These are phyloP conservation scores for Fraxinus anomala DNA, from an alignment of 257 asterid species.

Conservation along the genomic window DNA sequence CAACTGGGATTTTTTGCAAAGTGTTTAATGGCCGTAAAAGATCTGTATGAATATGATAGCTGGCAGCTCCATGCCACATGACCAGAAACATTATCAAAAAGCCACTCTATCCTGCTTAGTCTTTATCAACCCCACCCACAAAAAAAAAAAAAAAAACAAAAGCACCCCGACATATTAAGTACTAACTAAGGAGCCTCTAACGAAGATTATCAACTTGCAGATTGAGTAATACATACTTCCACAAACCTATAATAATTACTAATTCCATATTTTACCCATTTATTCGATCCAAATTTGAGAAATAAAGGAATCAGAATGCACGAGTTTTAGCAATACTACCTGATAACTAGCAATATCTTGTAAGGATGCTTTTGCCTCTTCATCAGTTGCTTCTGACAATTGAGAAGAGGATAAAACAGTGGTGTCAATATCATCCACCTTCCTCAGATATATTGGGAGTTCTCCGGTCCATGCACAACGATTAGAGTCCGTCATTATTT, in stretches of 20 bases:
- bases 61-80: too few relatives aligned
- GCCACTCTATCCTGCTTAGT: too few relatives aligned
- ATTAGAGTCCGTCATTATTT: constrained; percentile 44
- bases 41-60: too few relatives aligned
- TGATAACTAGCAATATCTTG: constrained; percentile 88
- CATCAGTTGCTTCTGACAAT: constrained; percentile 44
- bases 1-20: neutral
- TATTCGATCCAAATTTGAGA: neutral
- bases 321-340: constrained; percentile 43
- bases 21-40: too few relatives aligned
- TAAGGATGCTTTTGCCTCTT: constrained; percentile 53
- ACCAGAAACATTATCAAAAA: too few relatives aligned
- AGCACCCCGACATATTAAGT: neutral
- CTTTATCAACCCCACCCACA: too few relatives aligned
- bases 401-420: constrained; percentile 37
- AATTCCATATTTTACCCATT: neutral
- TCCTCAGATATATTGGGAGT: constrained; percentile 55
- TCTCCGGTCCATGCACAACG: constrained; percentile 65
- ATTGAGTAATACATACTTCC: neutral
- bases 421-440: constrained; percentile 35
- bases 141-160: neutral
- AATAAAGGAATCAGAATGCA: neutral
- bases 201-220: neutral
- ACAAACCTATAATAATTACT: neutral
- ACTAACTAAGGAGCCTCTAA: too few relatives aligned